phyloP scores from a whole-genome alignment of 2,329 filamentous ascomycete genomes.

The Microdochium nivale region DNA sequence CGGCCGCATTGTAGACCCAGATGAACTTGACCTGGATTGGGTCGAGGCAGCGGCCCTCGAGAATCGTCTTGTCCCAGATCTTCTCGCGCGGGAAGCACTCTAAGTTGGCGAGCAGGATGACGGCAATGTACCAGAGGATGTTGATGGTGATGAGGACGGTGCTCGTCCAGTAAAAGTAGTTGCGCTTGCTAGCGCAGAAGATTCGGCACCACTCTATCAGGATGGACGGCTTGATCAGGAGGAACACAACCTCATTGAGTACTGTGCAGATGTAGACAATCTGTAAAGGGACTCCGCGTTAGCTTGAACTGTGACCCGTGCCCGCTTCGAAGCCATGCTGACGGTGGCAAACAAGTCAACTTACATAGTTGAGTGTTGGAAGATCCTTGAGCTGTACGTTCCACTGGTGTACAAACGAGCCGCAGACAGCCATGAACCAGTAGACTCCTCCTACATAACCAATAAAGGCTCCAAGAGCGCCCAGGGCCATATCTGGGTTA shows the following conservation, averaged over 20 bases:
- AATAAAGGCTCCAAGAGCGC: slow-evolving; percentile 3
- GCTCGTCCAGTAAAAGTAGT: slow-evolving; percentile 8
- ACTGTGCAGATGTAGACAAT: slow-evolving; percentile 2
- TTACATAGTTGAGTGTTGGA: slow-evolving; percentile 4
- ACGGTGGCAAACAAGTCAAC: neutral
- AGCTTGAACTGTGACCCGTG: no score
- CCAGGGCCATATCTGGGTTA: slow-evolving; percentile 4
- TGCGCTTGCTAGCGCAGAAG: slow-evolving; percentile 7
- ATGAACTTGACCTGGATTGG: slow-evolving; percentile 4
- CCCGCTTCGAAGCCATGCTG: neutral
- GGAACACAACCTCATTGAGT: slow-evolving; percentile 1
- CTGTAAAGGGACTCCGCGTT: neutral
- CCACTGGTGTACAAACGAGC: slow-evolving; percentile 13
- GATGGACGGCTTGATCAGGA: slow-evolving; percentile 9
- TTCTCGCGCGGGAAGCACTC: slow-evolving; percentile 7
- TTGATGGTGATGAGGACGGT: slow-evolving; percentile 4
- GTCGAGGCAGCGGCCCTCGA: slow-evolving; percentile 9
- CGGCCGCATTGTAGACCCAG: slow-evolving; percentile 3
- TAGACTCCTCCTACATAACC: neutral
- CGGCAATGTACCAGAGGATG: slow-evolving; percentile 8
- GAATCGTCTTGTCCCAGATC: slow-evolving; percentile 7
- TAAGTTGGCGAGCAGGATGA: slow-evolving; percentile 4
- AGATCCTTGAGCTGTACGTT: slow-evolving; percentile 7
- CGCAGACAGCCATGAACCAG: neutral
- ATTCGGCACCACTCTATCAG: slow-evolving; percentile 10